These are phyloP conservation scores for Bacidia gigantensis DNA, from an alignment of 495 filamentous ascomycete genomes.

Conservation along the genomic window DNA sequence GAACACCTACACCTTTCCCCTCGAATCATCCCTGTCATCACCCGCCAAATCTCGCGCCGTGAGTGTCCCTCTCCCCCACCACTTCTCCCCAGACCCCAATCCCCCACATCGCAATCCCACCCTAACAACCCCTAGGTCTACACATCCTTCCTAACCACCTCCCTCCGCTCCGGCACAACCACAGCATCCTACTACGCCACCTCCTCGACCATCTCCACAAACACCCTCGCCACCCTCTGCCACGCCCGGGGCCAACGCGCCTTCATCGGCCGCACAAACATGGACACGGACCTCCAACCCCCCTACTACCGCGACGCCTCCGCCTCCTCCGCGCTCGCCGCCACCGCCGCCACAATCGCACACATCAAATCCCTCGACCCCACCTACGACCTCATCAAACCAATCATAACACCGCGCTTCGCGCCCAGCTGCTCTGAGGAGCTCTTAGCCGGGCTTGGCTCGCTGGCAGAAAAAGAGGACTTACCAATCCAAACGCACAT, in stretches of 20 bases:
- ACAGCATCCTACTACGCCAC: conserved; percentile 88
- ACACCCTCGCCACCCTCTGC: conserved; percentile 74
- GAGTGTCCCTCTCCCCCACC: no score
- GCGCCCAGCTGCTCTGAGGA: conserved; percentile 57
- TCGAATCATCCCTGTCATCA: conserved; percentile 57
- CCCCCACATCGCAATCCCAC: neutral
- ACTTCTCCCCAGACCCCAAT: neutral
- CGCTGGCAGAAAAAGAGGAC: conserved; percentile 41
- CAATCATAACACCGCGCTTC: conserved; percentile 85
- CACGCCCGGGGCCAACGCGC: conserved; percentile 66
- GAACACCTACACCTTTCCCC: conserved; percentile 85
- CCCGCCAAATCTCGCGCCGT: conserved; percentile 30
- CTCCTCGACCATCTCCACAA: conserved; percentile 65
- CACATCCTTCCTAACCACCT: conserved; percentile 56
- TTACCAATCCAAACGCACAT: conserved; percentile 80
- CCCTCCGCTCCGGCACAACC: conserved; percentile 80
- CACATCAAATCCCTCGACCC: conserved; percentile 60
- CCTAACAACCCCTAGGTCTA: no score
- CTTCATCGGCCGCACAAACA: conserved; percentile 81
- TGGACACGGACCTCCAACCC: conserved; percentile 60
- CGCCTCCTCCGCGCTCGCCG: conserved; percentile 38
- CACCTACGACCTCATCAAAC: conserved; percentile 41
- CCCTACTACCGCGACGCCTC: conserved; percentile 61
- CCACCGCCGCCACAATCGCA: conserved; percentile 46
- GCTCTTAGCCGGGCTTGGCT: conserved; percentile 47